Conservation (phyloP, 768 basidiomycete species). For the Hemileccinum impolitum region DNA sequence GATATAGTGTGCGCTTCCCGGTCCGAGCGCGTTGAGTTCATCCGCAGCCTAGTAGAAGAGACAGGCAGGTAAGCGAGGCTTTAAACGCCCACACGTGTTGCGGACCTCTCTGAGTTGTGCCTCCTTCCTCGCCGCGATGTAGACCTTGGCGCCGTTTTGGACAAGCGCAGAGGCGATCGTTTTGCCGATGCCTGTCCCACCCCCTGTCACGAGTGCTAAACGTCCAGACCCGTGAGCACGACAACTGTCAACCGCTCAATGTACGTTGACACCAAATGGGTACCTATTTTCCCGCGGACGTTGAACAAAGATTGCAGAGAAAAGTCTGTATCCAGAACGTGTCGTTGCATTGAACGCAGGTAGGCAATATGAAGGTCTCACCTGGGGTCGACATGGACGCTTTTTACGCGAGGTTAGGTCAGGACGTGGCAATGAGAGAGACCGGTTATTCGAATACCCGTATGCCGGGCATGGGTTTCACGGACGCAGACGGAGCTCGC, state of each 20-base stretch:
- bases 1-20: conserved; percentile 68
- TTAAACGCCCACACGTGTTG: too few species aligned
- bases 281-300: conserved; percentile 69
- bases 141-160: conserved; percentile 84
- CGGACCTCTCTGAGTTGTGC: conserved; percentile 69
- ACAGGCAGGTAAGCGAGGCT: background rate
- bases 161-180: conserved; percentile 83
- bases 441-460: too few species aligned
- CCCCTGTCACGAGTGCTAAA: conserved; percentile 76
- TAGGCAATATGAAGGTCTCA: background rate
- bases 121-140: conserved; percentile 86
- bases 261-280: background rate
- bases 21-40: conserved; percentile 57
- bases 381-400: conserved; percentile 14
- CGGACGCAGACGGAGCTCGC: too few species aligned
- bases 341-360: background rate
- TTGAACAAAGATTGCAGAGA: conserved; percentile 54
- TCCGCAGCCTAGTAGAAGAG: conserved; percentile 40
- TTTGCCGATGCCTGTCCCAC: conserved; percentile 78
- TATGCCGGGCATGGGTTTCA: too few species aligned
- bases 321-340: conserved; percentile 39
- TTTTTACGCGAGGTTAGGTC: too few species aligned
- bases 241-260: background rate
- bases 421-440: too few species aligned
- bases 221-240: background rate